Conservation (phyloP, 1,139 yeast genomes). For the Hyphopichia wangnamkhiaoensis region DNA sequence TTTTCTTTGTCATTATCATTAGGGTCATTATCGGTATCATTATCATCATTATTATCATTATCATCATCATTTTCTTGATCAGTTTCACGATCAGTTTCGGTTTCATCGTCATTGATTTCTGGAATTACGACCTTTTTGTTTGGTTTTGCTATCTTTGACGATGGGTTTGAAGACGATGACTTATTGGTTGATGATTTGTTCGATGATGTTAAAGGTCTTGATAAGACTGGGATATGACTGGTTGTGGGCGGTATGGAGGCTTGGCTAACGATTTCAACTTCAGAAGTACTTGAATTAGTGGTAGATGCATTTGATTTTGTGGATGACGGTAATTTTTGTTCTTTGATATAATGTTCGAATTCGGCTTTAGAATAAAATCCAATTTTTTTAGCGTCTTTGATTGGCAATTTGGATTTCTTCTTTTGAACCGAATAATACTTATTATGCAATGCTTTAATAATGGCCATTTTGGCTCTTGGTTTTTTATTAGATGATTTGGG, state of each 20-base stretch:
- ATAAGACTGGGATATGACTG: neutral
- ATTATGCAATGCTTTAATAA: conserved; percentile 47
- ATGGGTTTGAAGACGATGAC: conserved; percentile 3
- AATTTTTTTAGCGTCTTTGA: conserved; percentile 3
- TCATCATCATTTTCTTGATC: conserved; percentile 1
- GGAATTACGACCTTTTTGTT: neutral
- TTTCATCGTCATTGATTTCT: neutral
- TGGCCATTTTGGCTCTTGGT: conserved; percentile 50
- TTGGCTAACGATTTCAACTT: conserved; percentile 16
- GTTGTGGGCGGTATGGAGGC: conserved; percentile 5
- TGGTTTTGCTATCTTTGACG: conserved; percentile 6
- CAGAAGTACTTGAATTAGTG: conserved; percentile 2
- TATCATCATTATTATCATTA: neutral
- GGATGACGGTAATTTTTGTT: neutral
- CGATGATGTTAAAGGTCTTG: neutral
- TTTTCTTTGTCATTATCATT: too few relatives aligned
- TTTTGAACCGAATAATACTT: conserved; percentile 14
- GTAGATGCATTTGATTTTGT: conserved; percentile 5
- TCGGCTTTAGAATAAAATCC: conserved; percentile 38
- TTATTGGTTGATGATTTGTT: neutral
- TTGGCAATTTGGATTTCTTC: conserved; percentile 1
- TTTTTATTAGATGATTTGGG: conserved; percentile 7
- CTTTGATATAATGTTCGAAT: conserved; percentile 22
- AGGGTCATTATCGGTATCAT: too few relatives aligned
- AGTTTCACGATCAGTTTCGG: conserved; percentile 3